phyloP scores from a whole-genome alignment of 805 yeast genomes.

The Huiozyma naganishii region DNA sequence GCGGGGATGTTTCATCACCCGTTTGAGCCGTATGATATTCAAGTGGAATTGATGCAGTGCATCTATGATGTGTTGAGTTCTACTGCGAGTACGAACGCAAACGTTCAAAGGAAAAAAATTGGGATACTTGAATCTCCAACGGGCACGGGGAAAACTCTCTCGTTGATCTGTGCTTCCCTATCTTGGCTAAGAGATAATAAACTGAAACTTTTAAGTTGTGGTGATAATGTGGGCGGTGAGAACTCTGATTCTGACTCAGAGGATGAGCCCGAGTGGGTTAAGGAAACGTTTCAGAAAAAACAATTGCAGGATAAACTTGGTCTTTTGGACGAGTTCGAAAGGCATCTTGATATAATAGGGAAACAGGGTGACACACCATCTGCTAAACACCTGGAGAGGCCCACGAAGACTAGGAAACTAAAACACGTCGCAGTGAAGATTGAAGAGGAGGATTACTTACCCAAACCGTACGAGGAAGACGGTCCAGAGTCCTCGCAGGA shows the following conservation, averaged over 20 bases:
- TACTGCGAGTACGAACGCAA: not conserved
- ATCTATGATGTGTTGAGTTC: conserved; percentile 48
- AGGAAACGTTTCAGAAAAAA: conserved; percentile 28
- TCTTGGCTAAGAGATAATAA: conserved; percentile 64
- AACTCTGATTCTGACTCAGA: not conserved
- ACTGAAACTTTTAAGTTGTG: conserved; percentile 20
- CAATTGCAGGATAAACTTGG: conserved; percentile 16
- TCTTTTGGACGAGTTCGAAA: conserved; percentile 28
- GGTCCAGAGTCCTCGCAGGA: conserved; percentile 23
- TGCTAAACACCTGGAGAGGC: not conserved
- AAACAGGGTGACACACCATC: not conserved
- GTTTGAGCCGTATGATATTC: conserved; percentile 70
- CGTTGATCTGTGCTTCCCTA: conserved; percentile 74
- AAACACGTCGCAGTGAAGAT: conserved; percentile 19
- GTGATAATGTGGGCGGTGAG: conserved; percentile 28
- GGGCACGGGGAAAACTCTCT: conserved; percentile 87
- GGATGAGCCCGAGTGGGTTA: conserved; percentile 64
- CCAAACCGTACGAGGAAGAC: conserved; percentile 13
- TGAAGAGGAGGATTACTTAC: conserved; percentile 20
- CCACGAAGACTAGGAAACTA: conserved; percentile 9
- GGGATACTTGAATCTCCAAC: conserved; percentile 91
- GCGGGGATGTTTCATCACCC: conserved; percentile 49
- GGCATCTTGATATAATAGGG: conserved; percentile 12
- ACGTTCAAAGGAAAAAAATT: conserved; percentile 37
- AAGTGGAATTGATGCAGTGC: conserved; percentile 61